These are phyloP conservation scores for Trametes hirsuta DNA, from an alignment of 1,284 basidiomycete genomes.

Conservation along the genomic window DNA sequence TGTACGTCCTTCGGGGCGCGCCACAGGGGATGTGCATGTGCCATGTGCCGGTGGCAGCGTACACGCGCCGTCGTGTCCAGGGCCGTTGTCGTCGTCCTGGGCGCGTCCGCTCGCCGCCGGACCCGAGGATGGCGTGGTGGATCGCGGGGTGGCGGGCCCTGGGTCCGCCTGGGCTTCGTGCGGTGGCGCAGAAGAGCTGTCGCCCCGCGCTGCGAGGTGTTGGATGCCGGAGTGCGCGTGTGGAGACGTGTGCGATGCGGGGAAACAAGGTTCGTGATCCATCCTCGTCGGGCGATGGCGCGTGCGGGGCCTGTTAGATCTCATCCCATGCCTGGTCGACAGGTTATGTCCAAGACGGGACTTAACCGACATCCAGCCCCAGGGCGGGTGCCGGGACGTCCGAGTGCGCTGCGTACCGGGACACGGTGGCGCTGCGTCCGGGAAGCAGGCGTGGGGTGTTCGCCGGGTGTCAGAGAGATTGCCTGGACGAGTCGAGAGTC, in stretches of 20 bases:
- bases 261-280: background rate
- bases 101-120: background rate
- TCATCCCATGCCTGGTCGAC: background rate
- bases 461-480: background rate
- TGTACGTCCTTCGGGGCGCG: too few relatives aligned
- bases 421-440: background rate
- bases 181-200: slow-evolving; percentile 6
- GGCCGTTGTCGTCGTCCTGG: too few relatives aligned
- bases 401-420: background rate
- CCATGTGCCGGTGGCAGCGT: too few relatives aligned
- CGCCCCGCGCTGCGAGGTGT: background rate
- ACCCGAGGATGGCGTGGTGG: background rate
- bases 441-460: background rate
- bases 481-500: too few relatives aligned
- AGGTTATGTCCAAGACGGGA: too few relatives aligned
- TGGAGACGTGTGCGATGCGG: background rate
- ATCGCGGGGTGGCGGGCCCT: background rate
- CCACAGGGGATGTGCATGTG: too few relatives aligned
- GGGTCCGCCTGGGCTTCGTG: slow-evolving; percentile 5
- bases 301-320: background rate
- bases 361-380: too few relatives aligned
- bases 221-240: background rate
- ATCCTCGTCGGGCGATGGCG: background rate
- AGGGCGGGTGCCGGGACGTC: too few relatives aligned
- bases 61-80: too few relatives aligned